Percentiles rank a stretch among this genome's conserved stretches.
Conservation (phyloP, 345 rosid species). For the Lepidium sativum region DNA sequence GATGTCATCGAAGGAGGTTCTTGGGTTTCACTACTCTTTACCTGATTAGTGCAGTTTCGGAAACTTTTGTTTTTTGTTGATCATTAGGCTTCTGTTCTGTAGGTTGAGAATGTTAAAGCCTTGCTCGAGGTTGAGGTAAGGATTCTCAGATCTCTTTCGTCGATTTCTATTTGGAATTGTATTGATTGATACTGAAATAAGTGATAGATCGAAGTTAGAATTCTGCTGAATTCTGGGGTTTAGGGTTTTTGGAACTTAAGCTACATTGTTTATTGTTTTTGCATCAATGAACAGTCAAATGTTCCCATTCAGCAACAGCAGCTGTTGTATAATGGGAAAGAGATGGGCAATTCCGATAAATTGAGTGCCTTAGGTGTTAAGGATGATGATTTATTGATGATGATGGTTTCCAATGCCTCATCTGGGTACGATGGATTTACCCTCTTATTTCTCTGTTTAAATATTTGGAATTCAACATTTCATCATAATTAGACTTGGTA, state of each 20-base stretch:
- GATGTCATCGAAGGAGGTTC: not conserved
- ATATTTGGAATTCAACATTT: not conserved
- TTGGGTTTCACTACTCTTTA: not conserved
- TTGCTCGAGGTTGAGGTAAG: constrained; percentile 95
- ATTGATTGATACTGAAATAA: not conserved
- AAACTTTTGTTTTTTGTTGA: not conserved
- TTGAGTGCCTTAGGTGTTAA: constrained; percentile 80
- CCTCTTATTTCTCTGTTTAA: not conserved
- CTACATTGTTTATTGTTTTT: not conserved
- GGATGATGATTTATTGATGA: constrained; percentile 90
- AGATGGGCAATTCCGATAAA: constrained; percentile 65
- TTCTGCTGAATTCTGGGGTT: constrained; percentile 5
- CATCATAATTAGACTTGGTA: not conserved
- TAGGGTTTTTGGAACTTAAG: constrained; percentile 11
- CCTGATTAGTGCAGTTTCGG: not conserved
- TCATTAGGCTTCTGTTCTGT: not conserved
- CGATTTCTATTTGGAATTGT: not conserved
- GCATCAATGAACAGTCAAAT: constrained; percentile 47
- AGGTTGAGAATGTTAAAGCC: constrained; percentile 97
- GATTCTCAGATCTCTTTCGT: constrained; percentile 20
- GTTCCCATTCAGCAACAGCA: constrained; percentile 87
- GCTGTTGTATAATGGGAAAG: constrained; percentile 76
- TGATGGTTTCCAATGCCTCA: constrained; percentile 68
- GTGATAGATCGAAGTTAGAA: not conserved
- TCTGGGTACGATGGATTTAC: constrained; percentile 32